phyloP scores from a whole-genome alignment of 2,329 filamentous ascomycete genomes.

The Colletotrichum navitas region DNA sequence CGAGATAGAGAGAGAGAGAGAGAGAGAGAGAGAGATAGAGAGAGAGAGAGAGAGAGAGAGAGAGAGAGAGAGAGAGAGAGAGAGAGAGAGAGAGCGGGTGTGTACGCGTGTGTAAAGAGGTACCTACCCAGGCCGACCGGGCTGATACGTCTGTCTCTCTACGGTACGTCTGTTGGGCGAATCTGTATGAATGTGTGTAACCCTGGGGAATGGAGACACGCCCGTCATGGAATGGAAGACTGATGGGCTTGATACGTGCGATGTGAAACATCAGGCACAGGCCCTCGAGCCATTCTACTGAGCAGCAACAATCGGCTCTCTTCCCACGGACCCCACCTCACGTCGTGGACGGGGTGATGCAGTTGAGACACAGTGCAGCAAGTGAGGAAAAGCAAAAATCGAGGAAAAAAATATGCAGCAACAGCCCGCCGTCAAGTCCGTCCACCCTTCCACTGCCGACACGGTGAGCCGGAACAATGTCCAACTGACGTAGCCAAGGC shows the following conservation, averaged over 20 bases:
- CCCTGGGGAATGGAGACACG: conserved; percentile 36
- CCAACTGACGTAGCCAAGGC: conserved; percentile 32
- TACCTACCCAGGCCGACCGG: conserved; percentile 21
- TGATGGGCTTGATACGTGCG: conserved; percentile 35
- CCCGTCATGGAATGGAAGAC: conserved; percentile 36
- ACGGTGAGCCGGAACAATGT: conserved; percentile 1
- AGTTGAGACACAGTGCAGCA: conserved; percentile 35
- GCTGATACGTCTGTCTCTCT: conserved; percentile 29
- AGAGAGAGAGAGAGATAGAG: background rate
- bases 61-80: conserved; percentile 6
- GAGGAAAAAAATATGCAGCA: background rate
- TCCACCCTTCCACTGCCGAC: conserved; percentile 4
- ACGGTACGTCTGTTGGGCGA: conserved; percentile 2
- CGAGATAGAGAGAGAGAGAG: conserved; percentile 11
- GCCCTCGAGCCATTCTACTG: conserved; percentile 13
- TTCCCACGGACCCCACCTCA: conserved; percentile 6
- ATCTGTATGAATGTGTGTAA: conserved; percentile 37
- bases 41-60: conserved; percentile 6
- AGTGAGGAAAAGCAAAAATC: conserved; percentile 25
- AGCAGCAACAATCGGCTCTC: conserved; percentile 28
- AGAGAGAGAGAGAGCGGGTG: background rate
- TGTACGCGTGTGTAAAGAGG: background rate
- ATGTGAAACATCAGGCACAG: conserved; percentile 38
- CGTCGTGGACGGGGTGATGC: conserved; percentile 20
- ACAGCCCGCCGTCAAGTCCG: conserved; percentile 22